Evolutionary conservation across 148 eudicot species (phyloP).

Genomic region (Fagopyrum esculentum): DNA sequence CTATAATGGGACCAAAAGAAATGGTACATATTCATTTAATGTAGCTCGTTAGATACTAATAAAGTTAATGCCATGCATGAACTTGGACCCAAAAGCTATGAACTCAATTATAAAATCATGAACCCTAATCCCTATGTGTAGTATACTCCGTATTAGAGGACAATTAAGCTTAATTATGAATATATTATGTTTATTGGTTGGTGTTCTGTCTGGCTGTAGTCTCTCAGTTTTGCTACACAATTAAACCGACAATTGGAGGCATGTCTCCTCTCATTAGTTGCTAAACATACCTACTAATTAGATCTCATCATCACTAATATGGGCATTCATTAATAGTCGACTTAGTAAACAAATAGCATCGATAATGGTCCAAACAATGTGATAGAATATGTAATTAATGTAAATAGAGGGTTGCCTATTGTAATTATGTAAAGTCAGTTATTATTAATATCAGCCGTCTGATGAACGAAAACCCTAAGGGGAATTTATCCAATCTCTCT

Average conservation of each 20-base stretch:
- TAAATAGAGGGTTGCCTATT: no score
- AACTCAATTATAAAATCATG: background rate
- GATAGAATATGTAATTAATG: no score
- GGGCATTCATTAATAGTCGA: background rate
- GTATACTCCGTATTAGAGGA: no score
- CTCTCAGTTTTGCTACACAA: slow-evolving; percentile 5
- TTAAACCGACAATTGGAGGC: background rate
- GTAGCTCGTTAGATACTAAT: background rate
- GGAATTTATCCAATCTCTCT: no score
- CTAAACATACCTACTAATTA: background rate
- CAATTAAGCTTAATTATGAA: background rate
- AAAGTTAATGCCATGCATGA: slow-evolving; percentile 6
- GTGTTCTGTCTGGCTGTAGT: background rate
- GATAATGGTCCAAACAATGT: no score
- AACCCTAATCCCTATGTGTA: no score
- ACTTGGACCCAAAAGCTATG: background rate
- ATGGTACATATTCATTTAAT: background rate
- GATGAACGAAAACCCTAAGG: no score
- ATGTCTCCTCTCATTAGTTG: slow-evolving; percentile 4
- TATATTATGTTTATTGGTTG: slow-evolving; percentile 12
- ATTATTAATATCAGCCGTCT: no score
- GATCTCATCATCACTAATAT: background rate
- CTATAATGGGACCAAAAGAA: background rate
- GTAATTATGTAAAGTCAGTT: no score
- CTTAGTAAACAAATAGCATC: no score